A percentile compares a stretch with the other conserved stretches of the same genome.
These are phyloP conservation scores for Stenogyne calaminthoides DNA, from an alignment of 305 asterid species.

Conservation along the genomic window DNA sequence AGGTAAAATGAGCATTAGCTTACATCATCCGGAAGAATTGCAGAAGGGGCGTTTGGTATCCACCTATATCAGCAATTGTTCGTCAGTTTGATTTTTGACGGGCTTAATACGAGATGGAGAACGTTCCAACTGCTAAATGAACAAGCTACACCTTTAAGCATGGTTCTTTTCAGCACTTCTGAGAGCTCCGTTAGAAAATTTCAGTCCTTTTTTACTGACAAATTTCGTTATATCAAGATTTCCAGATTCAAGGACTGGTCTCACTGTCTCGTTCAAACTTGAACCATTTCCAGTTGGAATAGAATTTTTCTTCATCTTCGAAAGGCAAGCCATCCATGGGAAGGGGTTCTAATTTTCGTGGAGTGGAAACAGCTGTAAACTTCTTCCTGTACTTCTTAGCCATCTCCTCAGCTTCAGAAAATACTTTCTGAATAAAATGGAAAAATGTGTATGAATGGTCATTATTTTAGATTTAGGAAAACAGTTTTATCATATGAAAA, in stretches of 20 bases:
- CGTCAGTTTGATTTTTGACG: background rate
- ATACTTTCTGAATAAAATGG: slow-evolving; percentile 60
- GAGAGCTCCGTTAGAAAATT: slow-evolving; percentile 5
- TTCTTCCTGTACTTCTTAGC: slow-evolving; percentile 75
- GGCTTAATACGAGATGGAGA: background rate
- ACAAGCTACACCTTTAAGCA: background rate
- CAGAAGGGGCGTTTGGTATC: background rate
- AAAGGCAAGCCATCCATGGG: slow-evolving; percentile 60
- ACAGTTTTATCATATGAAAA: background rate
- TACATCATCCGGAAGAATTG: background rate
- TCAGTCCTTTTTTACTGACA: background rate
- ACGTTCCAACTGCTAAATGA: background rate
- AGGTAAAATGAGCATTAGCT: background rate
- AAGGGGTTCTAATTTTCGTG: slow-evolving; percentile 48
- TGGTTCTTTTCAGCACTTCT: background rate
- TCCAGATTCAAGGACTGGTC: slow-evolving; percentile 29
- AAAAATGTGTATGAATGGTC: background rate
- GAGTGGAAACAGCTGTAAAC: slow-evolving; percentile 38
- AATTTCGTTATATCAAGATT: slow-evolving; percentile 1
- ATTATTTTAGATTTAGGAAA: background rate
- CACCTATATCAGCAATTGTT: background rate
- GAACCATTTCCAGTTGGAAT: slow-evolving; percentile 94
- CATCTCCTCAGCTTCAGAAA: slow-evolving; percentile 79
- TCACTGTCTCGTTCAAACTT: slow-evolving; percentile 51
- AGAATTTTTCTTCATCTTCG: slow-evolving; percentile 64